Percentiles rank a stretch among this genome's conserved stretches.
Evolutionary conservation across 495 filamentous ascomycete genomes (phyloP).

Genomic region (Neurospora tetraspora): DNA sequence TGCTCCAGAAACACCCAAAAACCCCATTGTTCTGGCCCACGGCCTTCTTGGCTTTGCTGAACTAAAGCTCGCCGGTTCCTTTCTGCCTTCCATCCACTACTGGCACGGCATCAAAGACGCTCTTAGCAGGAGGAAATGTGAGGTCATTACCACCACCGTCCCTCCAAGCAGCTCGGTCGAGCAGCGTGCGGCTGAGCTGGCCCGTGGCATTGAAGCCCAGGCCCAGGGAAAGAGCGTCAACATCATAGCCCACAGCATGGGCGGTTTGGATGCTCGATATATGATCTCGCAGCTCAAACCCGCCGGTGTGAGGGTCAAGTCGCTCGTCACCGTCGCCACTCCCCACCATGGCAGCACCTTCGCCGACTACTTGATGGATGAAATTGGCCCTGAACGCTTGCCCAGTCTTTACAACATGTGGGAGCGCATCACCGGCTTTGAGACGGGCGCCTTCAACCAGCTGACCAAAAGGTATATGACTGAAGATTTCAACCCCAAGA

Average conservation of each 20-base stretch:
- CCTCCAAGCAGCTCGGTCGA: constrained; percentile 75
- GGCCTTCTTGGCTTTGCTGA: constrained; percentile 88
- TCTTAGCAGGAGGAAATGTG: constrained; percentile 55
- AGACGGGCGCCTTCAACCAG: constrained; percentile 77
- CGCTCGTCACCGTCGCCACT: constrained; percentile 78
- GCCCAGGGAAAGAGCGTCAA: constrained; percentile 70
- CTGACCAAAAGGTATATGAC: constrained; percentile 74
- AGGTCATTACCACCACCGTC: constrained; percentile 75
- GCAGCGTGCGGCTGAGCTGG: constrained; percentile 57
- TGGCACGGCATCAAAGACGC: constrained; percentile 87
- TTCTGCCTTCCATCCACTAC: constrained; percentile 72
- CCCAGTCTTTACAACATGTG: constrained; percentile 62
- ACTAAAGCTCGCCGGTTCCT: constrained; percentile 57
- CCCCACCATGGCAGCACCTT: constrained; percentile 81
- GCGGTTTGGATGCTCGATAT: constrained; percentile 83
- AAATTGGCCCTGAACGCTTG: constrained; percentile 52
- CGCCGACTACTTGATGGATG: constrained; percentile 72
- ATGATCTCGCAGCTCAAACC: constrained; percentile 79
- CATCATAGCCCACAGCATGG: constrained; percentile 69
- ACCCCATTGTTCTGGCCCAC: constrained; percentile 79
- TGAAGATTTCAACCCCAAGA: constrained; percentile 70
- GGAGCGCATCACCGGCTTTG: constrained; percentile 50
- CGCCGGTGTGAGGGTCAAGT: constrained; percentile 53
- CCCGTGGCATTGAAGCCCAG: constrained; percentile 51
- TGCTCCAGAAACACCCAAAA: constrained; percentile 45